Base-by-base conservation (phyloP, 257 asterid species). In the Jacaranda copaia region DNA sequence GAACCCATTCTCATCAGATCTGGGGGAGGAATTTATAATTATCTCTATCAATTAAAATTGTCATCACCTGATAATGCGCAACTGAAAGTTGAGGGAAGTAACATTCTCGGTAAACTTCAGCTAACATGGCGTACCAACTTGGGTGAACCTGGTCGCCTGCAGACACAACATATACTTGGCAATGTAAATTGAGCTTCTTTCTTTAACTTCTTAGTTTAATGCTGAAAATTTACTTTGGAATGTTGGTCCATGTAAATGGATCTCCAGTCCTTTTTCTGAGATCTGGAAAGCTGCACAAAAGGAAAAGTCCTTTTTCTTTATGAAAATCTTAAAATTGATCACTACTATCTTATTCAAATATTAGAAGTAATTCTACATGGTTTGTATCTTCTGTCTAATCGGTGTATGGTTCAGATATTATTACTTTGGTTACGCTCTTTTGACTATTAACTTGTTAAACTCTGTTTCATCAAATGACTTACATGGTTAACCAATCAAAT, bases 91-190 rank as follows among this genome's bases (percentile, higher is more conserved):
- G 96, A 89, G 87, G 97, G 97, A 81, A 91, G 96, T 81, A 95
- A 93, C 81, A 84, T 93, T 82, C 97, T 95, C 36, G 99, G 99
- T 11, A 95, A 93, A 84, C 89, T 93, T 83, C 99, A 93, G 93
- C 93, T 95, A 79, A 93, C 98, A 76, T 95, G 99, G 99, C 97
- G 96, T 3, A 95, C 99, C 71, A 95, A 95, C 83, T 87, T 95
- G 89, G 99, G 99, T 66, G 99, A 93, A 86, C 99, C 99, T 70
- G 99, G 99, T 70, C 97, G 98, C 74, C 86, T 95, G 81, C 99
- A 95, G 87, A 95, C 99, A 40, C 99, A 95, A 78, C 90, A 95
- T 55, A 95, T 95, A 80, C 92, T 95, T 82, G 98, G 99, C 70
- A 95, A 86, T 81, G 99, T 95, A 91, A 93, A 98, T 86, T 79